Conservation (phyloP, 208 protist genomes). For the Trypanosoma lewisi region DNA sequence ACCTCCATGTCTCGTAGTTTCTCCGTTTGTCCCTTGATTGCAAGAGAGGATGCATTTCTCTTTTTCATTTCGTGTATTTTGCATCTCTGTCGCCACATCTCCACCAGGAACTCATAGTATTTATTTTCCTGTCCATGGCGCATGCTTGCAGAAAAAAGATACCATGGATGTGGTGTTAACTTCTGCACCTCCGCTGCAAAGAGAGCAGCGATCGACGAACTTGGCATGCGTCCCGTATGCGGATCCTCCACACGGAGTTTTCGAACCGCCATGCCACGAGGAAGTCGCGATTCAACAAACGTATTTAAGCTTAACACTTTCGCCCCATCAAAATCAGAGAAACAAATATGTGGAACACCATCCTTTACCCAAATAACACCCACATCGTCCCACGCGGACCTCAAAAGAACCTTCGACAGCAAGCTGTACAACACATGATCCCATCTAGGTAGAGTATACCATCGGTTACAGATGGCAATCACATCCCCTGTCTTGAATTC, state of each 20-base stretch:
- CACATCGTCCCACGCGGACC: conserved; percentile 86
- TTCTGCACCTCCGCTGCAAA: conserved; percentile 63
- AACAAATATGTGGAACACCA: conserved; percentile 62
- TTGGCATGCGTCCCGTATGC: conserved; percentile 20
- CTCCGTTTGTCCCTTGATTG: conserved; percentile 54
- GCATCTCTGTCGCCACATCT: conserved; percentile 64
- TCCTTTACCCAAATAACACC: conserved; percentile 63
- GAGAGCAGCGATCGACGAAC: conserved; percentile 38
- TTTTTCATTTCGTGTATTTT: conserved; percentile 59
- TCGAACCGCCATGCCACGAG: conserved; percentile 71
- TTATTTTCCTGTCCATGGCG: conserved; percentile 61
- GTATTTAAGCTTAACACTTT: conserved; percentile 56
- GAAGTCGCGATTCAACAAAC: conserved; percentile 56
- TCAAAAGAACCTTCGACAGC: conserved; percentile 79
- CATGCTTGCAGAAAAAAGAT: conserved; percentile 77
- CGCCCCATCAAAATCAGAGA: conserved; percentile 63
- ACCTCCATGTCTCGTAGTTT: conserved; percentile 70
- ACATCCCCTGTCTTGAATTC: conserved; percentile 77
- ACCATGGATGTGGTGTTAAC: conserved; percentile 68
- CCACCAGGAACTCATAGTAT: conserved; percentile 73
- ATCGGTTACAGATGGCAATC: conserved; percentile 83
- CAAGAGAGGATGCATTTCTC: conserved; percentile 37
- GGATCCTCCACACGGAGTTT: conserved; percentile 43
- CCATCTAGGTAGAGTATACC: conserved; percentile 85
- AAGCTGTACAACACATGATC: conserved; percentile 71